Evolutionary conservation across 2,329 filamentous ascomycete genomes (phyloP), one percentile per base, ranked within the genome.

Genomic region (Leptoxyphium fumago): DNA sequence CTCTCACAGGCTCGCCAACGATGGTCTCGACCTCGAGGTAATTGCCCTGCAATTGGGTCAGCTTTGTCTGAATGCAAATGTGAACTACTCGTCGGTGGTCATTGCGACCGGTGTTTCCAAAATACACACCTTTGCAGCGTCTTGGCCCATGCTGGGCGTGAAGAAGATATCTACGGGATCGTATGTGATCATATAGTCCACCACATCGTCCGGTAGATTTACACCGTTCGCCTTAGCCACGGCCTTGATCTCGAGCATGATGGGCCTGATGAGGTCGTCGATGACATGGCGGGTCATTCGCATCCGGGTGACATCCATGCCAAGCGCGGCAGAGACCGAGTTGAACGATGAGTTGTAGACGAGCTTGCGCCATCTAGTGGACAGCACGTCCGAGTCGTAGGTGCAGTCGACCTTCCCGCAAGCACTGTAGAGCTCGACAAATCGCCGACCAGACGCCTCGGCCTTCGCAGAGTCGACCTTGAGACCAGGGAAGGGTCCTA

Each of bases 1-100:
- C 73, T 2, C 69, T 59, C 39, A 77, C 47, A n/a, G 73, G 72
- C 59, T 77, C 74, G 1, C 73, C 73, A 2, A 77, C 56, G 30
- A 77, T 65, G 48, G 70, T 74, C 53, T 77, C 73, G 40, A 69
- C 66, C 55, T 78, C 74, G 46, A 73, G 70, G 43, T 66, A 71
- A 51, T 74, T 75, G 13, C 72, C 68, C 68, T 52, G 36, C 14
- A 42, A 15, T 21, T 4, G 8, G 7, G 68, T 26, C 21, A 26
- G 21, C 21, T 26, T 26, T 26, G 3, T 26, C 21, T 26, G 3
- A 26, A 26, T 26, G 21, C 21, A 26, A 26, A 26, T 26, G 21
- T 26, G 7, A 4, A 26, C 21, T 26, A 7, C 21, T 7, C 3
- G 7, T 26, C 21, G 21, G 7, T 7, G 21, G 21, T 7, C 21